These are phyloP conservation scores for Kuraishia piskuri DNA, from an alignment of 805 yeast species.

Conservation along the genomic window DNA sequence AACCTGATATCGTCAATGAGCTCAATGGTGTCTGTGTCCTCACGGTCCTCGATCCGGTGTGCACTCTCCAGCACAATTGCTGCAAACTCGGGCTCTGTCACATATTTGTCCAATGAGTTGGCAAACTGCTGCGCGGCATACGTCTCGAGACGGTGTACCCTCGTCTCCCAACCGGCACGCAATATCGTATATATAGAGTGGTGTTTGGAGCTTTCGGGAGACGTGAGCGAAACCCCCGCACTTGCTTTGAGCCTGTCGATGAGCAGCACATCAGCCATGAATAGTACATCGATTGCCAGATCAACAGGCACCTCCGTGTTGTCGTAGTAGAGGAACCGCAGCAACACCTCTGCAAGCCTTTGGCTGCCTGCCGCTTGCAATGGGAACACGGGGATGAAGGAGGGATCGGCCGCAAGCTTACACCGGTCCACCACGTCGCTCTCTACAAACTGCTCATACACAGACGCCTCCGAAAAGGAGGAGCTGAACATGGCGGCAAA, in stretches of 20 bases:
- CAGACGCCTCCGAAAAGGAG: conserved; percentile 27
- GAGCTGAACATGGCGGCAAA: conserved; percentile 57
- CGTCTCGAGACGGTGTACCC: conserved; percentile 57
- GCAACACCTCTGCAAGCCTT: conserved; percentile 38
- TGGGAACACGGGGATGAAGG: conserved; percentile 2
- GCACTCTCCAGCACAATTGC: conserved; percentile 28
- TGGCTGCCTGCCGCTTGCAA: conserved; percentile 1
- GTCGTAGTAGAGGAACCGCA: conserved; percentile 55
- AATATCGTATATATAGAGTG: conserved; percentile 45
- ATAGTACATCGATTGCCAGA: conserved; percentile 45
- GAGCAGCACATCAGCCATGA: conserved; percentile 49
- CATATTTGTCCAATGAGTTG: conserved; percentile 29
- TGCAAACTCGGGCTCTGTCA: conserved; percentile 28
- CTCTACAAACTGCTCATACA: conserved; percentile 8
- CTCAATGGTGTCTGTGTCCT: conserved; percentile 75
- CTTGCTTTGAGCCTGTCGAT: conserved; percentile 58
- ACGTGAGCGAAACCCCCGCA: conserved; percentile 44
- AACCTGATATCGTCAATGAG: conserved; percentile 70
- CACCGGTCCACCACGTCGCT: conserved; percentile 14
- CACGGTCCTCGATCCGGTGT: conserved; percentile 49
- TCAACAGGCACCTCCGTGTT: conserved; percentile 40
- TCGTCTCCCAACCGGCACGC: conserved; percentile 58
- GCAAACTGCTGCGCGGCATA: conserved; percentile 55
- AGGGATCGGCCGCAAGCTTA: conserved; percentile 3
- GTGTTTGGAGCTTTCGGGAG: conserved; percentile 8